Evolutionary conservation across 768 basidiomycete species (phyloP).

Genomic region (Agrocybe chaxingu): DNA sequence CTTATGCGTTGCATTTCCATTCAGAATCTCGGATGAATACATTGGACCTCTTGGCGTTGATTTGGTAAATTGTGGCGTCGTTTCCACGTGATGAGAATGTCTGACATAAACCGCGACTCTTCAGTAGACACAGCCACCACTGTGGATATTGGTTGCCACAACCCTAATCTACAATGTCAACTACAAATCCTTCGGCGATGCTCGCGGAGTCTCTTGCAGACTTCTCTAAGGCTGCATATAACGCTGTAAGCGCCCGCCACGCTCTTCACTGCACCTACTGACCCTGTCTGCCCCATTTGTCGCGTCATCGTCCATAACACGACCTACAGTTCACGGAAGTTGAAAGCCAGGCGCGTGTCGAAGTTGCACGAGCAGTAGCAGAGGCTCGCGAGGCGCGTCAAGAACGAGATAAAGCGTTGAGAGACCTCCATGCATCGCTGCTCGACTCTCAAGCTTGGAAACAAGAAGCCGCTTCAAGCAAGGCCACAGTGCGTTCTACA

Average conservation of each 20-base stretch:
- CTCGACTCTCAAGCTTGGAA: constrained; percentile 49
- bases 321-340: constrained; percentile 45
- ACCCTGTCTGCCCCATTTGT: background rate
- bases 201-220: constrained; percentile 25
- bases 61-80: too few relatives aligned
- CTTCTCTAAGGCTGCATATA: constrained; percentile 27
- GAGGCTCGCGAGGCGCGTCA: constrained; percentile 45
- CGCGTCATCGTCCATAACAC: background rate
- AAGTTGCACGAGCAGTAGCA: constrained; percentile 44
- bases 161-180: constrained; percentile 4
- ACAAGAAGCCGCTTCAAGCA: constrained; percentile 31
- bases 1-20: too few relatives aligned
- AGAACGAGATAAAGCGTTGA: constrained; percentile 47
- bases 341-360: constrained; percentile 52
- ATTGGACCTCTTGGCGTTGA: too few relatives aligned
- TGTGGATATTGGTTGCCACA: too few relatives aligned
- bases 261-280: background rate
- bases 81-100: too few relatives aligned
- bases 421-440: constrained; percentile 39
- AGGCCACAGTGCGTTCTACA: constrained; percentile 44
- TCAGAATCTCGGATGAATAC: too few relatives aligned
- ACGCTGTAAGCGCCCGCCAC: constrained; percentile 19
- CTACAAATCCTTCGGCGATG: constrained; percentile 21
- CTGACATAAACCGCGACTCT: too few relatives aligned
- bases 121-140: too few relatives aligned